phyloP scores from a whole-genome alignment of 2,329 filamentous ascomycete species.

The Pseudocercospora fijiensis region DNA sequence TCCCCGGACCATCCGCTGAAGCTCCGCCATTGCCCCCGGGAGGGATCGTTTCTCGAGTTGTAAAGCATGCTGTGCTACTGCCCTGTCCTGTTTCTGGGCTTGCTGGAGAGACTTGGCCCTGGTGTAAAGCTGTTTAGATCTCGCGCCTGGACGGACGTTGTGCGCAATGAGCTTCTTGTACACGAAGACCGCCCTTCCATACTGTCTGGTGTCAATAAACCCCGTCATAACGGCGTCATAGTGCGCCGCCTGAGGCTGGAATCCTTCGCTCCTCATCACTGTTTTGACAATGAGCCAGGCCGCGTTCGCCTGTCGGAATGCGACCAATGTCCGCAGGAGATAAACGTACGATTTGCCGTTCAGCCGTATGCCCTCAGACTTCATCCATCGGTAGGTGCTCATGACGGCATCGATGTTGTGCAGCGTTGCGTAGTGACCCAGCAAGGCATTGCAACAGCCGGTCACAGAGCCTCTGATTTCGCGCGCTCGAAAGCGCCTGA shows the following conservation, averaged over 20 bases:
- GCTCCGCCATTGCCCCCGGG: neutral
- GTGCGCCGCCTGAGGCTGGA: slow-evolving; percentile 49
- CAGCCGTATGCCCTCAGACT: slow-evolving; percentile 49
- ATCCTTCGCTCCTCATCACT: slow-evolving; percentile 52
- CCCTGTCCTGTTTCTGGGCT: slow-evolving; percentile 36
- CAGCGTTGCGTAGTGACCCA: slow-evolving; percentile 66
- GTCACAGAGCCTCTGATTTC: slow-evolving; percentile 55
- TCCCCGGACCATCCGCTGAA: neutral
- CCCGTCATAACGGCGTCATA: slow-evolving; percentile 56
- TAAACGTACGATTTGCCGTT: slow-evolving; percentile 61
- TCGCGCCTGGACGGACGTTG: slow-evolving; percentile 42
- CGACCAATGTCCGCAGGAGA: slow-evolving; percentile 58
- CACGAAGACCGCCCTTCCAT: slow-evolving; percentile 52
- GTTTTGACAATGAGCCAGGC: slow-evolving; percentile 55
- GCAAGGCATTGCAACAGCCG: slow-evolving; percentile 74
- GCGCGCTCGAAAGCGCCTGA: slow-evolving; percentile 41
- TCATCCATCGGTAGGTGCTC: slow-evolving; percentile 57
- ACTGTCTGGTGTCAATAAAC: slow-evolving; percentile 43
- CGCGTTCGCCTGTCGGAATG: slow-evolving; percentile 54
- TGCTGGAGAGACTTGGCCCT: slow-evolving; percentile 9
- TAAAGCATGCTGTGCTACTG: slow-evolving; percentile 42
- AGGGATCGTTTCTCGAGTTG: slow-evolving; percentile 34
- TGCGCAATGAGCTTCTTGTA: slow-evolving; percentile 46
- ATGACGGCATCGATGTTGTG: slow-evolving; percentile 58
- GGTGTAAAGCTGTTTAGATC: slow-evolving; percentile 2